A percentile compares a stretch with the other conserved stretches of the same genome.
These are phyloP conservation scores for Pholiota adiposa DNA, from an alignment of 1,284 basidiomycete genomes.

Conservation along the genomic window DNA sequence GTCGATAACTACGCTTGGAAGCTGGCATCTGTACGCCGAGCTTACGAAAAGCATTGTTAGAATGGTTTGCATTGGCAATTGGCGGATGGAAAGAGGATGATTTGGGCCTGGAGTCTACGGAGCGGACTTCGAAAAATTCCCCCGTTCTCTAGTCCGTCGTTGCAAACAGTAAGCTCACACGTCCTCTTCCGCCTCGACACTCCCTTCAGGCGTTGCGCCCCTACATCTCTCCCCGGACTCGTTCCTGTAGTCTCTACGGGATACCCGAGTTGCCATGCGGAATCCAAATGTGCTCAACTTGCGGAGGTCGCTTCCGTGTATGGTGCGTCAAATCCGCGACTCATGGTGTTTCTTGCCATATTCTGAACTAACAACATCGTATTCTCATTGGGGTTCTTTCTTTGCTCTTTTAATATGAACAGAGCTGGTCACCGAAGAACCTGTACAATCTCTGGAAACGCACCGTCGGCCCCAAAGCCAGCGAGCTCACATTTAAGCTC, in stretches of 20 bases:
- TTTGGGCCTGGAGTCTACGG: not conserved
- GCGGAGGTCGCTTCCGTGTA: slow-evolving; percentile 22
- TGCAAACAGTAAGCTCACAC: not conserved
- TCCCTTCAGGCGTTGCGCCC: too few relatives aligned
- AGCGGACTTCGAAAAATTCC: slow-evolving; percentile 5
- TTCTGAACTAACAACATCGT: not conserved
- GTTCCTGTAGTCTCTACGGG: not conserved
- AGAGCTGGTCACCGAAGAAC: slow-evolving; percentile 86
- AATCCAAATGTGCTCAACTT: slow-evolving; percentile 22
- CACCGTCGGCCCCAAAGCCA: slow-evolving; percentile 51
- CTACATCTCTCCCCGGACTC: not conserved
- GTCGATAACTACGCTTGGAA: too few relatives aligned
- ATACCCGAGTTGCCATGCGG: slow-evolving; percentile 11
- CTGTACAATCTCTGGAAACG: slow-evolving; percentile 81
- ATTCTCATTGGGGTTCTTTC: not conserved
- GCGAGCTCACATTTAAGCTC: slow-evolving; percentile 60
- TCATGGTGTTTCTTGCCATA: not conserved
- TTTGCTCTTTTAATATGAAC: slow-evolving; percentile 11
- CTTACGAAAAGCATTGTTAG: too few relatives aligned
- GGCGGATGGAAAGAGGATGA: not conserved
- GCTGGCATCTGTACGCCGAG: too few relatives aligned
- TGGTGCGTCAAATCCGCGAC: slow-evolving; percentile 15
- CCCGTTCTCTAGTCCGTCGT: not conserved
- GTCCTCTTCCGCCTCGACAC: not conserved
- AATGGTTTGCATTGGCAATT: too few relatives aligned